These are phyloP conservation scores for Candida ortonii DNA, from an alignment of 805 yeast genomes.

Conservation along the genomic window DNA sequence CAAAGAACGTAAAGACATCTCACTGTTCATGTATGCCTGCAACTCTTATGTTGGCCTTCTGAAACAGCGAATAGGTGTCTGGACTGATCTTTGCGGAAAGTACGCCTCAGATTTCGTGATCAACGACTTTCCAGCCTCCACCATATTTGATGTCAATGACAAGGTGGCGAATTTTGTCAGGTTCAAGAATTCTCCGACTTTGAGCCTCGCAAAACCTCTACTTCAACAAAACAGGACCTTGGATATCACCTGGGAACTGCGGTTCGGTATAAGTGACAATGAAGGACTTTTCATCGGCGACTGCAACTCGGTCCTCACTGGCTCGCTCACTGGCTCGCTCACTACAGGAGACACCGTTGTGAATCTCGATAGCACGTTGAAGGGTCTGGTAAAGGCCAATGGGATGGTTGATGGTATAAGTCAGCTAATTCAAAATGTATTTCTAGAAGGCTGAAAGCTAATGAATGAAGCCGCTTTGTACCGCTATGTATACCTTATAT, in stretches of 20 bases:
- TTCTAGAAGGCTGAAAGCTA: no score
- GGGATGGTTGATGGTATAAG: conserved; percentile 15
- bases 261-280: conserved; percentile 7
- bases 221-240: conserved; percentile 1
- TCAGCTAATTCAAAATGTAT: conserved; percentile 15
- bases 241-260: conserved; percentile 15
- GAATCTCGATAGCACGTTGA: conserved; percentile 17
- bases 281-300: conserved; percentile 18
- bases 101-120: conserved; percentile 13
- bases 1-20: conserved; percentile 18
- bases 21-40: conserved; percentile 24
- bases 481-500: conserved; percentile 2
- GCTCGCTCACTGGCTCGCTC: conserved; percentile 11
- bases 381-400: conserved; percentile 18
- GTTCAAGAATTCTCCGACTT: conserved; percentile 11
- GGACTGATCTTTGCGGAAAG: conserved; percentile 20
- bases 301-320: conserved; percentile 15
- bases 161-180: conserved; percentile 8
- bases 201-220: conserved; percentile 5
- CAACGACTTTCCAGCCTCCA: conserved; percentile 12
- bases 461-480: neutral
- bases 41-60: conserved; percentile 24
- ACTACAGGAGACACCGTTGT: conserved; percentile 1
- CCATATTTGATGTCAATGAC: conserved; percentile 1
- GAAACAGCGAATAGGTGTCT: conserved; percentile 18